A percentile compares a stretch with the other conserved stretches of the same genome.
These are phyloP conservation scores for Sugiyamaella sp. DNA, from an alignment of 1,139 yeast genomes.

Conservation along the genomic window DNA sequence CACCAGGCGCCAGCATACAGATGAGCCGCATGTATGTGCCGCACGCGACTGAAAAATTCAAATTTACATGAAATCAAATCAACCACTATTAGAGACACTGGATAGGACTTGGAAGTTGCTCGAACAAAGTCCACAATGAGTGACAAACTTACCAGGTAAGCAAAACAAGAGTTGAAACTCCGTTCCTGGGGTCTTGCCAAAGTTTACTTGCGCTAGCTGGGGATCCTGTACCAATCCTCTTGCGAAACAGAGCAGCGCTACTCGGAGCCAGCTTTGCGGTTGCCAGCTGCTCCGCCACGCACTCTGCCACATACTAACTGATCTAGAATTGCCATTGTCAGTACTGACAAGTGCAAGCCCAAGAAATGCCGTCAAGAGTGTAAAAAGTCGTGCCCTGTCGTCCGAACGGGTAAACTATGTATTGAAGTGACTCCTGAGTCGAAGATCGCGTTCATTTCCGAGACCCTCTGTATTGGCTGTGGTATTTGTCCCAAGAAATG, in stretches of 20 bases:
- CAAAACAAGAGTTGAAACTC: too few relatives aligned
- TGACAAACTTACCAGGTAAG: constrained; percentile 24
- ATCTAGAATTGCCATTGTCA: constrained; percentile 77
- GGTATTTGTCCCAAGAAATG: constrained; percentile 99
- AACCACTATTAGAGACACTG: not conserved
- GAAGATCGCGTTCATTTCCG: constrained; percentile 95
- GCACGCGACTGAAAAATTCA: too few relatives aligned
- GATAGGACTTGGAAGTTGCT: not conserved
- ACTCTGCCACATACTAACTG: constrained; percentile 7
- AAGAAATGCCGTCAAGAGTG: constrained; percentile 98
- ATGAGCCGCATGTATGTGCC: too few relatives aligned
- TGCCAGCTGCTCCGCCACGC: too few relatives aligned
- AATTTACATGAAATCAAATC: too few relatives aligned
- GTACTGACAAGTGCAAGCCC: constrained; percentile 93
- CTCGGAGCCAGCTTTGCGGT: too few relatives aligned
- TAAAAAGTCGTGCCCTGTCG: constrained; percentile 95
- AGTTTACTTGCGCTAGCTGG: too few relatives aligned
- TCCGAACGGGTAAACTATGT: constrained; percentile 95
- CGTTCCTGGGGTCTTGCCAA: too few relatives aligned
- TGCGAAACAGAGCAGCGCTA: too few relatives aligned
- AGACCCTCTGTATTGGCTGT: constrained; percentile 94
- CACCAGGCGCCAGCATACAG: too few relatives aligned
- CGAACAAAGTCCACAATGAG: constrained; percentile 15
- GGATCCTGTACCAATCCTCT: too few relatives aligned
- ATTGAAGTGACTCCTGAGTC: constrained; percentile 91